Evolutionary conservation across 2,329 filamentous ascomycete genomes (phyloP), one percentile per base, ranked within the genome.

Genomic region (Fusarium sp.): DNA sequence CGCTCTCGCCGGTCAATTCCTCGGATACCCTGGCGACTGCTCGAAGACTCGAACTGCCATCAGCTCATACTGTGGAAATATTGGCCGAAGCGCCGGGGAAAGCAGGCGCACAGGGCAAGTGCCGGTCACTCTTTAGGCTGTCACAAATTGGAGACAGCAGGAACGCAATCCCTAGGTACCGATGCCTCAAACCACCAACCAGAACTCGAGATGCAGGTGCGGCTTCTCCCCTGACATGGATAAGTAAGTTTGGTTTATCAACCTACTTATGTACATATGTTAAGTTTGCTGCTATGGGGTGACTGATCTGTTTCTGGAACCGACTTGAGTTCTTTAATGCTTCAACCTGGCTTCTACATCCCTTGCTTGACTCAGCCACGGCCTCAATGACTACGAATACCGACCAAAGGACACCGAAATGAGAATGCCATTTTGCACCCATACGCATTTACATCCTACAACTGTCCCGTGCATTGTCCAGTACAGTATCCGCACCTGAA

Each of bases 171-270:
- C 54, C 46, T 65, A 61, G 54, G 60, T 70, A 58, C 66, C 32
- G 48, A 55, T 62, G 49, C 52, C 58, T 65, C 34, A 62, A 65
- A 71, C 56, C 70, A 71, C 73, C 67, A 75, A 75, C 72, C 72
- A 75, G 56, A 66, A 54, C 34, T 27, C 41, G 69, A 64, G 71
- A 72, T 72, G 73, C 72, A 75, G 72, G 73, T 71, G 70, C 73
- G 55, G 60, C 71, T 65, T 54, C 64, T 62, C 73, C 73, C 73
- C 73, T 75, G 73, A 75, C 73, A 75, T 75, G 73, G 73, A 73
- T 67, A 60, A 59, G 62, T 56, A 53, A 25, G 58, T 47, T 55
- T 27, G 49, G 49, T 52, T 52, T 43, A 41, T 53, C 49, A 20
- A 41, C 38, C 49, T 43, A 41, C 38, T 34, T 53, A 41, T 40